phyloP scores from a whole-genome alignment of 1,139 yeast genomes.

The Candida sp. region DNA sequence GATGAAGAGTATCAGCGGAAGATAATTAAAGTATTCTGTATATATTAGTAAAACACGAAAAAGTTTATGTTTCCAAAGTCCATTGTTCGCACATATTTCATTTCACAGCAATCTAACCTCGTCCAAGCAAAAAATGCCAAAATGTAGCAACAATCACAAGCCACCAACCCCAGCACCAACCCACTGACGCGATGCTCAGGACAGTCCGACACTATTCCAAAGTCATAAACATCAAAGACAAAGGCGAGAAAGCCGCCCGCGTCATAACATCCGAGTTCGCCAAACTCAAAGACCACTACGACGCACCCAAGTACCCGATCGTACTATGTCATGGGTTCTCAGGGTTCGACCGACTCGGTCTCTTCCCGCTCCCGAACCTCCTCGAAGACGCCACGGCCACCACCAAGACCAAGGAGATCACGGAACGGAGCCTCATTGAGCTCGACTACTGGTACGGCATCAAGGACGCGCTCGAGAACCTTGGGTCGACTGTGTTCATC shows the following conservation, averaged over 20 bases:
- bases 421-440: constrained; percentile 35
- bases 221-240: constrained; percentile 2
- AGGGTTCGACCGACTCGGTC: constrained; percentile 70
- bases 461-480: constrained; percentile 55
- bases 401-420: constrained; percentile 19
- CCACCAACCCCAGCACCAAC: background rate
- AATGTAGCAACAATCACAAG: constrained; percentile 9
- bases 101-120: too few species aligned
- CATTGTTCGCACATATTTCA: too few species aligned
- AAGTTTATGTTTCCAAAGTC: too few species aligned
- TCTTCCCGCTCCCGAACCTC: constrained; percentile 39
- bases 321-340: constrained; percentile 86
- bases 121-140: too few species aligned
- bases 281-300: constrained; percentile 25
- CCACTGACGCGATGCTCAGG: background rate
- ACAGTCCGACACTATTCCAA: constrained; percentile 5
- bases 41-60: background rate
- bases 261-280: constrained; percentile 10
- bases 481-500: constrained; percentile 72
- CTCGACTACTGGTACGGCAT: constrained; percentile 88
- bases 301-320: constrained; percentile 59
- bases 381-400: constrained; percentile 18
- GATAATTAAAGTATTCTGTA: too few species aligned
- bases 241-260: constrained; percentile 3
- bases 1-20: constrained; percentile 38